phyloP scores from a whole-genome alignment of 2,329 filamentous ascomycete genomes.

The Fusarium floridanum region DNA sequence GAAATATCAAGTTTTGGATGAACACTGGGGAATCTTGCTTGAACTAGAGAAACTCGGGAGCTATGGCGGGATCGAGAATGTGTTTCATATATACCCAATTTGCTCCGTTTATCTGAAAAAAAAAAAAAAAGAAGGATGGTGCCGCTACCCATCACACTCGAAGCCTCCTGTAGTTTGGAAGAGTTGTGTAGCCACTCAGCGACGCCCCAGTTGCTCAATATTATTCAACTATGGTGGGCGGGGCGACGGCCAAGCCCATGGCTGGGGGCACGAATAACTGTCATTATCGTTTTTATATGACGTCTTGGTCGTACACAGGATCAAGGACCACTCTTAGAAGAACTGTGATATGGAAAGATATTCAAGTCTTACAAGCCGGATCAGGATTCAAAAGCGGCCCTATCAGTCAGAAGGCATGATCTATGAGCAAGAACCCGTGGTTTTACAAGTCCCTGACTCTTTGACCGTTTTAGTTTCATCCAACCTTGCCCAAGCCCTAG shows the following conservation, averaged over 20 bases:
- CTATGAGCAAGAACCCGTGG: background rate
- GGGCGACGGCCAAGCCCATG: background rate
- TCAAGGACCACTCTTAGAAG: background rate
- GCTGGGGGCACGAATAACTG: background rate
- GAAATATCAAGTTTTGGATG: background rate
- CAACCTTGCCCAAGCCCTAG: background rate
- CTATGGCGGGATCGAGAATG: background rate
- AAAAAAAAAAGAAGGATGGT: too few species aligned
- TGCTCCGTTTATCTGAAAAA: background rate
- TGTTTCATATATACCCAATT: background rate
- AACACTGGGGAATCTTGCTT: background rate
- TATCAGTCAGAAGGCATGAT: background rate
- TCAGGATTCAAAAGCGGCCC: background rate
- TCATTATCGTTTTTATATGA: too few species aligned
- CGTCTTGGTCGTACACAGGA: too few species aligned
- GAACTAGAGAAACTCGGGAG: background rate
- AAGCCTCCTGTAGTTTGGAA: background rate
- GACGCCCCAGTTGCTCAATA: background rate
- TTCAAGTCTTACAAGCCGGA: background rate
- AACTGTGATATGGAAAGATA: background rate
- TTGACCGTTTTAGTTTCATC: background rate
- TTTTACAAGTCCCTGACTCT: background rate
- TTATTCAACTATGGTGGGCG: background rate
- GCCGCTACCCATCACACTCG: background rate
- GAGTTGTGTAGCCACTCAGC: background rate